Base-by-base conservation (phyloP, 176 grass and related monocot genomes). In the Zoysia pacifica region DNA sequence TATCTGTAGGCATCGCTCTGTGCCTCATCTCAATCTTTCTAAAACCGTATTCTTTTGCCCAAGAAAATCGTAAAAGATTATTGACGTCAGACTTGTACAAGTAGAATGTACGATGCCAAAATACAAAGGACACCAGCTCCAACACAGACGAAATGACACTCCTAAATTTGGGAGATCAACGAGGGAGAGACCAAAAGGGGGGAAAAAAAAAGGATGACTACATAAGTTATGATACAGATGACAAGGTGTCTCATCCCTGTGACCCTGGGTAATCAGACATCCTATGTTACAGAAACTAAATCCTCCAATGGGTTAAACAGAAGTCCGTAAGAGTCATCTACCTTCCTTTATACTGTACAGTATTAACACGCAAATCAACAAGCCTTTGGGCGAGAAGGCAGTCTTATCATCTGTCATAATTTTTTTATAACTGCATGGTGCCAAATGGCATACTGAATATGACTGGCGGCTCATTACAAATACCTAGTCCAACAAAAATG, bases 321-420 rank as follows among this genome's bases (percentile, higher is more conserved):
- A 72, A 39, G n/a, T 65, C 50, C 61, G 28, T 35, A 47, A 12
- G 4, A 28, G 28, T 28, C 28, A 28, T 28, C 28, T 28, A 38
- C 55, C 60, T 52, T 19, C 41, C 16, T 68, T 85, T 86, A 69
- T 85, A 85, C 73, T 89, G 74, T 89, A 89, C 87, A 89, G 74
- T 82, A 67, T 73, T 77, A 62, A 5, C 38, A 81, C 36, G 70
- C 47, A 16, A 89, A 69, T 69, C 60, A 65, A 60, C 53, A 80
- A 67, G 42, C 42, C 50, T 15, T 71, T 2, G 56, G 54, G 47
- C 11, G 13, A 43, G 64, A 85, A 38, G 42, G 20, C 55, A 54
- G 47, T 42, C 4, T 16, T 48, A 41, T 11, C 46, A 51, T 19
- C 28, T 69, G 40, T 16, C 11, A 56, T 28, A 36, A n/a, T 28